These are phyloP conservation scores for Hydnomerulius pinastri DNA, from an alignment of 768 basidiomycete species.

Conservation along the genomic window DNA sequence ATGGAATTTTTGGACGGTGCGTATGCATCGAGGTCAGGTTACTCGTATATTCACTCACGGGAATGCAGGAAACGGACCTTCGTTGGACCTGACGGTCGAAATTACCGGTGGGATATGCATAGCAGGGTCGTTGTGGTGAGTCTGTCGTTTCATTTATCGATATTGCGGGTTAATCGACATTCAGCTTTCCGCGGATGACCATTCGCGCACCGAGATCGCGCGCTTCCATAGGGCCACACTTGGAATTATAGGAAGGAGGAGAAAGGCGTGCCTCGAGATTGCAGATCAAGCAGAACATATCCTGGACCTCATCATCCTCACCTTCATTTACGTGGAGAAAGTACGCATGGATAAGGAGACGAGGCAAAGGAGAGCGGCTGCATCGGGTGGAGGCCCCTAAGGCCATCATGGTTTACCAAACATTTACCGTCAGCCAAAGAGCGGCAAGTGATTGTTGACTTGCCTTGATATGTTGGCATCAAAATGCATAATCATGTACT, in stretches of 20 bases:
- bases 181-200: slow-evolving; percentile 21
- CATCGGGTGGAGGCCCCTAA: too few relatives aligned
- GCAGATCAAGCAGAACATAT: slow-evolving; percentile 18
- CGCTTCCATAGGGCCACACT: slow-evolving; percentile 16
- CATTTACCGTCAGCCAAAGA: too few relatives aligned
- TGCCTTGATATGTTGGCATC: too few relatives aligned
- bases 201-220: slow-evolving; percentile 10
- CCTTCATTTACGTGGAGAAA: slow-evolving; percentile 30
- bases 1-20: slow-evolving; percentile 24
- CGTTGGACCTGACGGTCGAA: slow-evolving; percentile 30
- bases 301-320: slow-evolving; percentile 24
- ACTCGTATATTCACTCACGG: too few relatives aligned
- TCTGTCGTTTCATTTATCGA: not conserved
- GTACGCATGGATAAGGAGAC: slow-evolving; percentile 17
- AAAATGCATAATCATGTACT: too few relatives aligned
- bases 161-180: not conserved
- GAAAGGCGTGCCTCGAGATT: slow-evolving; percentile 18
- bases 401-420: too few relatives aligned
- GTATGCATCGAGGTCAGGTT: too few relatives aligned
- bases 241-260: slow-evolving; percentile 18
- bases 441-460: too few relatives aligned
- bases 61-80: slow-evolving; percentile 31
- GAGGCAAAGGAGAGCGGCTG: not conserved
- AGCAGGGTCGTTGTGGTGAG: slow-evolving; percentile 12
- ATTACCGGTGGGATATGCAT: slow-evolving; percentile 30